These are phyloP conservation scores for Penicillium sclerotigenum DNA, from an alignment of 2,329 filamentous ascomycete genomes.

Conservation along the genomic window DNA sequence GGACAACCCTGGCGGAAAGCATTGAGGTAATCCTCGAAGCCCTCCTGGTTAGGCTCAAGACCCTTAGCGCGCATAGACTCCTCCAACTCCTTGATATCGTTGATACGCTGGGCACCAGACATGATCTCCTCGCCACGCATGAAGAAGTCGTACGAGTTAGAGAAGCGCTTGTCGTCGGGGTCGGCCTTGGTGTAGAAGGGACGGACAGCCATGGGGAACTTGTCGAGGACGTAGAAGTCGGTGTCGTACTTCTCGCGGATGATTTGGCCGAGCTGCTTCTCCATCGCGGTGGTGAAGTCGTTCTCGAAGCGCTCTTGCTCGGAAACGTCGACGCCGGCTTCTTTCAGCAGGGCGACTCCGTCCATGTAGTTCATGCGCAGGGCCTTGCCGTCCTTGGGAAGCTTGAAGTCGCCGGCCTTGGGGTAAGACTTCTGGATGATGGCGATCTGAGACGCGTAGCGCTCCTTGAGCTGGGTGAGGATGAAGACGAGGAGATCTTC, in stretches of 20 bases:
- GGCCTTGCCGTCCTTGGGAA: conserved; percentile 50
- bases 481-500: conserved; percentile 51
- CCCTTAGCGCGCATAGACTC: conserved; percentile 59
- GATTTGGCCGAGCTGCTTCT: conserved; percentile 74
- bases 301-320: conserved; percentile 50
- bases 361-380: conserved; percentile 51
- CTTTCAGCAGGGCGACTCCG: conserved; percentile 47
- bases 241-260: conserved; percentile 86
- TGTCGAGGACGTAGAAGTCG: conserved; percentile 96
- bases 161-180: conserved; percentile 62
- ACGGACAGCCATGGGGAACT: conserved; percentile 84
- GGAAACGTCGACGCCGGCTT: conserved; percentile 50
- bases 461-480: conserved; percentile 44
- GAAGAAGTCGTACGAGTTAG: conserved; percentile 68
- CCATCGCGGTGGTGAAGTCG: conserved; percentile 49
- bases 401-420: conserved; percentile 50
- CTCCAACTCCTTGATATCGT: conserved; percentile 58
- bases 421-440: conserved; percentile 50
- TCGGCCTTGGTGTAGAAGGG: conserved; percentile 91
- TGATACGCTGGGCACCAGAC: conserved; percentile 65
- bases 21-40: conserved; percentile 62
- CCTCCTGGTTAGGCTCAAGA: conserved; percentile 57
- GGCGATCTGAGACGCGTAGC: conserved; percentile 46
- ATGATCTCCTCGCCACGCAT: conserved; percentile 69
- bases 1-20: conserved; percentile 63